These are phyloP conservation scores for Neurospora crassa DNA, from an alignment of 2,329 filamentous ascomycete genomes.

Conservation along the genomic window DNA sequence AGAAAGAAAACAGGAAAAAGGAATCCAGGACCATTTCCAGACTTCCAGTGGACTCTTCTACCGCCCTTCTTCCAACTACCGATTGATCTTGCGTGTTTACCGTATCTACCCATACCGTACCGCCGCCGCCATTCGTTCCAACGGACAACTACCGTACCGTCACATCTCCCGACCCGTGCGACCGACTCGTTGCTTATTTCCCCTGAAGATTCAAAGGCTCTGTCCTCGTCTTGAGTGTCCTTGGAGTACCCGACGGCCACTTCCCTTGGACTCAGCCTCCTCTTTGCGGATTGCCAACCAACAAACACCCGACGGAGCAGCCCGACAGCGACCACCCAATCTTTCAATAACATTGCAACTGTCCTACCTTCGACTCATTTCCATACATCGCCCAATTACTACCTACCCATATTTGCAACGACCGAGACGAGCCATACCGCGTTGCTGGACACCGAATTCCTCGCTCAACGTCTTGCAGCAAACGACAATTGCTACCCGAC, in stretches of 20 bases:
- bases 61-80: not conserved
- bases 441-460: not conserved
- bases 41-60: not conserved
- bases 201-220: not conserved
- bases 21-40: not conserved
- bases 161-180: not conserved
- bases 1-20: not conserved
- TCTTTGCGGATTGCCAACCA: not conserved
- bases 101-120: not conserved
- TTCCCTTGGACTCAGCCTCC: not conserved
- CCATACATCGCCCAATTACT: not conserved
- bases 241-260: not conserved
- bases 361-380: not conserved
- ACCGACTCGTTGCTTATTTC: constrained; percentile 1
- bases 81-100: not conserved
- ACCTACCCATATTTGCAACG: not conserved
- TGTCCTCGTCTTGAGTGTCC: not conserved
- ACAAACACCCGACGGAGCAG: not conserved
- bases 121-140: not conserved
- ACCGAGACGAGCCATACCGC: not conserved
- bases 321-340: not conserved
- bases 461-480: not conserved
- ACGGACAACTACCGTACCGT: not conserved
- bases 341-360: not conserved
- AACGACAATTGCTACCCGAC: not conserved